Evolutionary conservation across 2,329 filamentous ascomycete species (phyloP).

Genomic region (Orbilia brochopaga): DNA sequence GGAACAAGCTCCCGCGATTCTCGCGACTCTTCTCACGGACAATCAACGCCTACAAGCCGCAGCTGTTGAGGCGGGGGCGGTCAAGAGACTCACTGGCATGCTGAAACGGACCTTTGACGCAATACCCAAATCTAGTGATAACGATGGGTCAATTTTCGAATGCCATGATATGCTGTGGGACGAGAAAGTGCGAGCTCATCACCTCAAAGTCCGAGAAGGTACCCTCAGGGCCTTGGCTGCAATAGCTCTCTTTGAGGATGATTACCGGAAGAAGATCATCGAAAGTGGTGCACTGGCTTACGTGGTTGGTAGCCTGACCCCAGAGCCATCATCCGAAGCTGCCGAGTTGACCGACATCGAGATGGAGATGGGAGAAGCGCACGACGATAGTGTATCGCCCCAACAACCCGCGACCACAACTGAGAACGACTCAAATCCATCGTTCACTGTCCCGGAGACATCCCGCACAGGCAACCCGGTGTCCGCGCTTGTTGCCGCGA

Average conservation of each 20-base stretch:
- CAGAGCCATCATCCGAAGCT: constrained; percentile 60
- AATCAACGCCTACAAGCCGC: constrained; percentile 80
- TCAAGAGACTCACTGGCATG: constrained; percentile 68
- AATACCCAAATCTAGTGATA: constrained; percentile 22
- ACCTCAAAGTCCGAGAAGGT: constrained; percentile 76
- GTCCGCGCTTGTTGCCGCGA: constrained; percentile 81
- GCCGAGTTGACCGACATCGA: constrained; percentile 13
- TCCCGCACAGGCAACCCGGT: constrained; percentile 76
- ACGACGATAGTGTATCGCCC: constrained; percentile 21
- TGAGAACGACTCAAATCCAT: constrained; percentile 49
- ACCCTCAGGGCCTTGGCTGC: constrained; percentile 81
- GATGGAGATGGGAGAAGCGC: constrained; percentile 30
- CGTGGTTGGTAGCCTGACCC: constrained; percentile 80
- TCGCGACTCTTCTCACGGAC: constrained; percentile 79
- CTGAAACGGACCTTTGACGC: constrained; percentile 71
- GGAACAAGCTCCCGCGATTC: constrained; percentile 74
- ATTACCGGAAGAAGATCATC: constrained; percentile 80
- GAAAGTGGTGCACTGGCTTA: constrained; percentile 80
- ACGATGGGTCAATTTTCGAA: constrained; percentile 62
- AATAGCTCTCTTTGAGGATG: constrained; percentile 79
- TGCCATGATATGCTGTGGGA: constrained; percentile 66
- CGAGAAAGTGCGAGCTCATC: constrained; percentile 65
- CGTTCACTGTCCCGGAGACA: constrained; percentile 53
- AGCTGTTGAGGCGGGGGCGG: constrained; percentile 72
- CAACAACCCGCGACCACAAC: constrained; percentile 18